Conservation (phyloP, 1,284 basidiomycete genomes). For the Phellopilus nigrolimitatus region DNA sequence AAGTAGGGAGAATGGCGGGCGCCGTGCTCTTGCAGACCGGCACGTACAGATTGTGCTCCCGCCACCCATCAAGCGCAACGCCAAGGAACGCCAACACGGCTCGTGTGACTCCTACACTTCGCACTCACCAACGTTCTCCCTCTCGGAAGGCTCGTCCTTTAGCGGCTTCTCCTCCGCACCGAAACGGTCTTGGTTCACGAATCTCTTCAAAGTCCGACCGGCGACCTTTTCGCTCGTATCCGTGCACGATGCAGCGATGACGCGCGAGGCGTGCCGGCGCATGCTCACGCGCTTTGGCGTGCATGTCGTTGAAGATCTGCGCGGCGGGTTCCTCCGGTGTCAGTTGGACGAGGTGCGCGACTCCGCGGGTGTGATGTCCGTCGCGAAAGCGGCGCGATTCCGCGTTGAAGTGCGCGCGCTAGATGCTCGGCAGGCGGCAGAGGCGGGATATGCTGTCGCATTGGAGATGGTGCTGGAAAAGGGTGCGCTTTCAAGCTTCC, state of each 20-base stretch:
- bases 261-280: constrained; percentile 68
- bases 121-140: constrained; percentile 12
- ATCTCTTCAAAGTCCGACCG: constrained; percentile 85
- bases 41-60: constrained; percentile 50
- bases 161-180: constrained; percentile 41
- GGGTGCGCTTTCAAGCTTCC: constrained; percentile 78
- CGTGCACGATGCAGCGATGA: constrained; percentile 59
- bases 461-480: constrained; percentile 79
- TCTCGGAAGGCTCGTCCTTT: constrained; percentile 30
- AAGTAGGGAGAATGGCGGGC: constrained; percentile 26
- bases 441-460: constrained; percentile 47
- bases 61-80: constrained; percentile 21
- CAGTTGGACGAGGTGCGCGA: constrained; percentile 55
- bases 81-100: not conserved
- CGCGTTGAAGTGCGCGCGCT: constrained; percentile 65
- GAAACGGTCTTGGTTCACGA: constrained; percentile 83
- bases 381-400: constrained; percentile 68
- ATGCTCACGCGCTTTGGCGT: constrained; percentile 73
- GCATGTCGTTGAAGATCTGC: constrained; percentile 54
- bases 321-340: constrained; percentile 57
- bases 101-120: constrained; percentile 11
- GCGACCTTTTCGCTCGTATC: constrained; percentile 62
- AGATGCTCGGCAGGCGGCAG: constrained; percentile 37
- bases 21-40: constrained; percentile 25
- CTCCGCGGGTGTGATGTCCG: constrained; percentile 48